phyloP scores from a whole-genome alignment of 2,329 filamentous ascomycete genomes.

The Aspergillus thermomutatus region DNA sequence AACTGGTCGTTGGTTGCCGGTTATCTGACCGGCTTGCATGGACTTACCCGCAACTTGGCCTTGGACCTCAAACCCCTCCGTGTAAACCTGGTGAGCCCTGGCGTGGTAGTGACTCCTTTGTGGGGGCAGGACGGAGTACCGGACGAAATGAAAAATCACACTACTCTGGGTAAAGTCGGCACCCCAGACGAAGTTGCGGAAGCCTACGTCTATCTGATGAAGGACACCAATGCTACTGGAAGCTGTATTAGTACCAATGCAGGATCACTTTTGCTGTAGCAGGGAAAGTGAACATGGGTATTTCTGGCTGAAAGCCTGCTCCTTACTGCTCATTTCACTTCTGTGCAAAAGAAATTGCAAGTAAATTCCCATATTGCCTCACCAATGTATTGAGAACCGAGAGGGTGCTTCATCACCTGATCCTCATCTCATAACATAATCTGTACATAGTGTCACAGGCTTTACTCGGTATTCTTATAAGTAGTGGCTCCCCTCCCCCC shows the following conservation, averaged over 20 bases:
- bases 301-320: too few species aligned
- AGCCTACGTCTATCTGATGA: constrained; percentile 47
- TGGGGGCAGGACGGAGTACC: constrained; percentile 29
- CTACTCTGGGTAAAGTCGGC: constrained; percentile 33
- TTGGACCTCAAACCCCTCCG: constrained; percentile 62
- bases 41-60: constrained; percentile 55
- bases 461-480: too few species aligned
- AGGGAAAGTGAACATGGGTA: too few species aligned
- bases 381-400: too few species aligned
- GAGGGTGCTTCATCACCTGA: too few species aligned
- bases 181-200: constrained; percentile 44
- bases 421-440: too few species aligned
- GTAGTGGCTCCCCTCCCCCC: too few species aligned
- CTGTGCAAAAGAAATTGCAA: too few species aligned
- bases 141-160: constrained; percentile 12
- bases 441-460: too few species aligned
- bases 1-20: constrained; percentile 51
- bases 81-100: constrained; percentile 61
- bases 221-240: constrained; percentile 28
- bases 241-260: constrained; percentile 43
- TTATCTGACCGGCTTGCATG: constrained; percentile 51
- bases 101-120: constrained; percentile 50
- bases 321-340: too few species aligned
- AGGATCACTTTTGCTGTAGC: neutral
- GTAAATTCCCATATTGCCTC: too few species aligned